Evolutionary conservation across 2,329 filamentous ascomycete genomes (phyloP), one percentile per base, ranked within the genome.

Genomic region (Fusarium temperatum): DNA sequence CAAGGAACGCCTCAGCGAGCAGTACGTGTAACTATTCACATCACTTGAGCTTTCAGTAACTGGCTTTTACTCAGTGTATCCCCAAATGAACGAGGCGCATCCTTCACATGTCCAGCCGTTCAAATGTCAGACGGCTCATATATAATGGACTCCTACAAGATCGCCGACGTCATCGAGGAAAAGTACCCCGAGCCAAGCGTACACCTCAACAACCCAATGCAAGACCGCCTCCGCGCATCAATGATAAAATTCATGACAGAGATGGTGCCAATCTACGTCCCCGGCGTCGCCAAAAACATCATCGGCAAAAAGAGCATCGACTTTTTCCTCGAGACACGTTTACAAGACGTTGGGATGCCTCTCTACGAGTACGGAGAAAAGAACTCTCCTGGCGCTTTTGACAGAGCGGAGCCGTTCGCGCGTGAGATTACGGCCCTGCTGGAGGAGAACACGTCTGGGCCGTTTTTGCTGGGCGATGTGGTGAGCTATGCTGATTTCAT

Each of bases 121-220:
- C 82, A 80, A 18, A 82, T 90, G 50, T 83, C 87, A 1, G 86
- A 90, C 54, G 89, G 88, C 20, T 87, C 79, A 3, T 90, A 88
- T 74, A 72, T 91, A 11, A 92, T 90, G 88, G 91, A 94, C 76
- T 92, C 89, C 3, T 84, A 82, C 71, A 82, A 82, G 41, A 94
- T 94, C 71, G 89, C 86, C n/a, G 73, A 81, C 6, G 83, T 84
- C n/a, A 84, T 94, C 26, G 91, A 94, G 77, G 81, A 85, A 54
- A 81, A 82, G 3, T 84, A 92, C 70, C 91, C 91, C 0, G 79
- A 83, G 24, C 91, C 90, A 0, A 51, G 51, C 4, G 6, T 75
- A 1, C 54, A 32, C 2, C 30, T 75, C 5, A 44, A 66, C 18
- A 32, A 47, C 4, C 32, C 59, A 24, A 62, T 73, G 36, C 62